Evolutionary conservation across 768 basidiomycete species (phyloP).

Genomic region (Phylloporus arenicola): DNA sequence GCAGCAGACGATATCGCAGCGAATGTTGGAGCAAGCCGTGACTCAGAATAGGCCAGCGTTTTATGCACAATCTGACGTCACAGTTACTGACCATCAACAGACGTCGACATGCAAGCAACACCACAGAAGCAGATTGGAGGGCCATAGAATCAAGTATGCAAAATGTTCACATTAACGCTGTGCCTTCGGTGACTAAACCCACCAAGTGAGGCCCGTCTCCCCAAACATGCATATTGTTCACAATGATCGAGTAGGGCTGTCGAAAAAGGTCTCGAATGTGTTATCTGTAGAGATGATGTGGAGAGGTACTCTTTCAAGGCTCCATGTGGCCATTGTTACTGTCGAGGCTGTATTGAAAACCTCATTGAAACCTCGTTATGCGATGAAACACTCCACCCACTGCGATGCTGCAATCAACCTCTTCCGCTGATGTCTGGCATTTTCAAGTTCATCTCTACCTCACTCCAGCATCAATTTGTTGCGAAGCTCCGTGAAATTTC

Average conservation of each 20-base stretch:
- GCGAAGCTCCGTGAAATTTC: constrained; percentile 44
- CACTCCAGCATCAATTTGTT: constrained; percentile 31
- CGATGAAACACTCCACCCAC: constrained; percentile 50
- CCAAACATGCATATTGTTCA: neutral
- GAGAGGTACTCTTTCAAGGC: constrained; percentile 29
- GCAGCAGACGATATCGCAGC: constrained; percentile 14
- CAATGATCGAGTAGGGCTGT: neutral
- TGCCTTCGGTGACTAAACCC: neutral
- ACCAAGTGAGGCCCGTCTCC: constrained; percentile 2
- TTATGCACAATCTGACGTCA: neutral
- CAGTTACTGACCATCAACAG: constrained; percentile 8
- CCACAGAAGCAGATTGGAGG: neutral
- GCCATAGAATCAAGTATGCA: neutral
- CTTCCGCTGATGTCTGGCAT: constrained; percentile 28
- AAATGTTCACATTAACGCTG: constrained; percentile 1
- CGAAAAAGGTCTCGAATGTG: constrained; percentile 24
- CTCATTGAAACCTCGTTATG: constrained; percentile 39
- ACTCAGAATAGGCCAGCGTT: constrained; percentile 3
- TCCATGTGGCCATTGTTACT: constrained; percentile 45
- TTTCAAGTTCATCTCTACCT: constrained; percentile 25
- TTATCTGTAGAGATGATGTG: constrained; percentile 38
- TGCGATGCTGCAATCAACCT: constrained; percentile 43
- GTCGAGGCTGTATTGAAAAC: constrained; percentile 37
- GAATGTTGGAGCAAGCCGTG: constrained; percentile 2
- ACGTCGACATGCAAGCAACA: neutral